Evolutionary conservation across 306 rosid species (phyloP), one percentile per base, ranked within the genome.

Genomic region (Pueraria montana): DNA sequence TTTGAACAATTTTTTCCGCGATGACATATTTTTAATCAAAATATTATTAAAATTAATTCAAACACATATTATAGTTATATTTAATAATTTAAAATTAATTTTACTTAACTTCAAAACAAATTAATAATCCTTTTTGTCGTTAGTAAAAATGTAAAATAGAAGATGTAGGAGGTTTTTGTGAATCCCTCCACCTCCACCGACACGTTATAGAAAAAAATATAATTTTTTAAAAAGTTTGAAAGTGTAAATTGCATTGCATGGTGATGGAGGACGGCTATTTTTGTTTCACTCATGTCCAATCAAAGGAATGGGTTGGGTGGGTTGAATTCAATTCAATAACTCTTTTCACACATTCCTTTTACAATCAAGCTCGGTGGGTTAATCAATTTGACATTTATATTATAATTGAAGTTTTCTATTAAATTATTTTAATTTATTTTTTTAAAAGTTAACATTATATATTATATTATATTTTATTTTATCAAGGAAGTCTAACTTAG

Each of bases 151-250:
- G n/a, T 21, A 17, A 74, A 74, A 34, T 34, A 34, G 50, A n/a
- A 32, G 18, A 5, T 12, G 9, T 12, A 3, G 7, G 26, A 62
- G 62, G 49, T 34, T 27, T 18, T 23, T 77, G 34, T 30, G 32
- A 42, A 64, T 77, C 26, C 17, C 72, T 6, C 34, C 11, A 8
- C 73, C 17, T 18, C 65, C 64, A 77, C 82, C 82, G 82, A 77
- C 82, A 64, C 64, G 4, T 26, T 23, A n/a, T n/a, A n/a, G n/a
- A n/a, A n/a, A n/a, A n/a, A n/a, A n/a, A n/a, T n/a, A n/a, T n/a
- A n/a, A n/a, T n/a, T n/a, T n/a, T n/a, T n/a, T n/a, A n/a, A n/a
- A n/a, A n/a, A n/a, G n/a, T n/a, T n/a, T 48, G 50, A 50, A 50
- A 11, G 32, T 56, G 21, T 21, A 75, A 21, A 55, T 6, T 12